Evolutionary conservation across 768 basidiomycete species (phyloP).

Genomic region (Boletus vermiculosoides): DNA sequence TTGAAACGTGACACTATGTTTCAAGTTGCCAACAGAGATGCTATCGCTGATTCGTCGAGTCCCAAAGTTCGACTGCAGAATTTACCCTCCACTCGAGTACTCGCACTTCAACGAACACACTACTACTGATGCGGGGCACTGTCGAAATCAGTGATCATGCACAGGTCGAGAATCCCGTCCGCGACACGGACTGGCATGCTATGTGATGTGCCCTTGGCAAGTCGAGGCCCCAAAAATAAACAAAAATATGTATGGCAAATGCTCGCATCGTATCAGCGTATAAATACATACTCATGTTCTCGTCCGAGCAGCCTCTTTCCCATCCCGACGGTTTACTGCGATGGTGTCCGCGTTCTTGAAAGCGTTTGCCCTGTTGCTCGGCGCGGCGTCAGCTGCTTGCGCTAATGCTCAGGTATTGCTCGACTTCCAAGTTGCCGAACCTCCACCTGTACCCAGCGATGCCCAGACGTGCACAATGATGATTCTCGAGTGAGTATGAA

Average conservation of each 20-base stretch:
- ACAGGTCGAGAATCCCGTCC: neutral
- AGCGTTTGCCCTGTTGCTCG: conserved; percentile 14
- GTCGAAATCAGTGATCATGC: neutral
- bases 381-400: conserved; percentile 6
- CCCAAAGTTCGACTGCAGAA: too few relatives aligned
- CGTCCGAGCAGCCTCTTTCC: neutral
- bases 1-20: too few relatives aligned
- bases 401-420: conserved; percentile 36
- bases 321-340: conserved; percentile 2
- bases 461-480: conserved; percentile 62
- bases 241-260: neutral
- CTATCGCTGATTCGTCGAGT: too few relatives aligned
- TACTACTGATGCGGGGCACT: neutral
- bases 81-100: too few relatives aligned
- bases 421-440: conserved; percentile 73
- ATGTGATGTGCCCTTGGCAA: neutral
- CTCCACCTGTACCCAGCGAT: conserved; percentile 62
- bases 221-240: neutral
- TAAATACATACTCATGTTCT: conserved; percentile 13
- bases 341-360: conserved; percentile 26
- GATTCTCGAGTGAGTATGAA: conserved; percentile 54
- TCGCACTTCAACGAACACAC: too few relatives aligned
- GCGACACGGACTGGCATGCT: neutral
- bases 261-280: neutral
- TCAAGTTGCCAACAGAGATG: too few relatives aligned